Evolutionary conservation across 306 rosid genomes (phyloP).

Genomic region (Glycine latifolia): DNA sequence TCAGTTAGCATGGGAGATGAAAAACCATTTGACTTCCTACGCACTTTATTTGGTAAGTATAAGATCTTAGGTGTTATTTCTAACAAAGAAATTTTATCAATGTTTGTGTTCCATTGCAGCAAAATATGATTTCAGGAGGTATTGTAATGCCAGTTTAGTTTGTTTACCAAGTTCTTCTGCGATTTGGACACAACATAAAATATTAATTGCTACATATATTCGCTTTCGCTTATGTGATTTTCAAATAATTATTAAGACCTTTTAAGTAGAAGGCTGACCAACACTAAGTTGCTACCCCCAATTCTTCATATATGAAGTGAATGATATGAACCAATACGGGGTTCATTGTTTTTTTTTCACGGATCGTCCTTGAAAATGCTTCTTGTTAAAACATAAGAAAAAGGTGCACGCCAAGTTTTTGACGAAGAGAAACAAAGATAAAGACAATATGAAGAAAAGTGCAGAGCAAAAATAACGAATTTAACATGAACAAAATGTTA

Average conservation of each 20-base stretch:
- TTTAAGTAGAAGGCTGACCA: slow-evolving; percentile 25
- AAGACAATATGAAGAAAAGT: too few species aligned
- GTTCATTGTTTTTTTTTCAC: too few species aligned
- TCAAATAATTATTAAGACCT: slow-evolving; percentile 4
- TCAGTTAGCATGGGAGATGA: slow-evolving; percentile 71
- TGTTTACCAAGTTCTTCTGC: neutral
- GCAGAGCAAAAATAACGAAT: too few species aligned
- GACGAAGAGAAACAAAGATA: too few species aligned
- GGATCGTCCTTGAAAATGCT: too few species aligned
- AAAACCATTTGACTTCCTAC: slow-evolving; percentile 85
- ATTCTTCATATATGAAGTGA: slow-evolving; percentile 36
- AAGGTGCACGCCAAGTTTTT: too few species aligned
- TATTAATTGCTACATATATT: neutral
- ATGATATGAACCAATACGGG: too few species aligned
- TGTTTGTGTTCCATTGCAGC: slow-evolving; percentile 5
- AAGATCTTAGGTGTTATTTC: slow-evolving; percentile 23
- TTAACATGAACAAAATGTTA: too few species aligned
- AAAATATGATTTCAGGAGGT: slow-evolving; percentile 15
- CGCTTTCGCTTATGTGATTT: neutral
- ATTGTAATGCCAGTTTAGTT: neutral
- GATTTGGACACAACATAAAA: neutral
- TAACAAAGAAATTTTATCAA: neutral
- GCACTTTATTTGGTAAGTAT: slow-evolving; percentile 75
- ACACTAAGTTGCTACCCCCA: neutral
- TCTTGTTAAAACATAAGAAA: too few species aligned